Conservation (phyloP, 116 monocot species). For the Iris pallida region DNA sequence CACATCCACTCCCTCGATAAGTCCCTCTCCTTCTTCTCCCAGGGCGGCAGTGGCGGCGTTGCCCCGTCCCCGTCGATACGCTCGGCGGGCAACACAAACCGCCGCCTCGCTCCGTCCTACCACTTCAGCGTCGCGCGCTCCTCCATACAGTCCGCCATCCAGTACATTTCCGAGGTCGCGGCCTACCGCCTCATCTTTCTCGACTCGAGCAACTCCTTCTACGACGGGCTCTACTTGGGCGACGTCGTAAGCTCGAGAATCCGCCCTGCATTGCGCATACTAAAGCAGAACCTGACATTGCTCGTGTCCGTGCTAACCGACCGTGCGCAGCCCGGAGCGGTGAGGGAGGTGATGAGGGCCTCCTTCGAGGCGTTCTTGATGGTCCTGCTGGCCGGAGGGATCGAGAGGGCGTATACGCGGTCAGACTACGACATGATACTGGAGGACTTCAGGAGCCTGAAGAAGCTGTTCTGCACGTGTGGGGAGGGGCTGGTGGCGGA, state of each 20-base stretch:
- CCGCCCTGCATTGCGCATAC: constrained; percentile 48
- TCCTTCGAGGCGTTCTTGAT: constrained; percentile 81
- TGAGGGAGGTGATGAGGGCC: constrained; percentile 85
- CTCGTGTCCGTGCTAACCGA: constrained; percentile 49
- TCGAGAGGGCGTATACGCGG: constrained; percentile 48
- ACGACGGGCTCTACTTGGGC: constrained; percentile 57
- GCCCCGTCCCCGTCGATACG: background rate
- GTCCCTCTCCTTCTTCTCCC: constrained; percentile 51
- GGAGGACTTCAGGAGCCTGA: constrained; percentile 68
- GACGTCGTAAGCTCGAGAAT: constrained; percentile 49
- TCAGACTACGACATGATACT: constrained; percentile 51
- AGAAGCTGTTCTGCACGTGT: constrained; percentile 63
- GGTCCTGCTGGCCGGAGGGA: constrained; percentile 86
- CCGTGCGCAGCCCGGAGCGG: constrained; percentile 56
- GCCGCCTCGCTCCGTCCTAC: constrained; percentile 30
- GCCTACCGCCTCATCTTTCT: constrained; percentile 93
- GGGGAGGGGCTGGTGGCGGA: constrained; percentile 81
- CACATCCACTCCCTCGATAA: constrained; percentile 73
- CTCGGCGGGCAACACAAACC: constrained; percentile 8
- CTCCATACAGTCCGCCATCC: constrained; percentile 58
- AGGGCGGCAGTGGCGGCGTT: background rate
- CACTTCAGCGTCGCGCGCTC: constrained; percentile 50
- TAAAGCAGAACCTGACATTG: constrained; percentile 71
- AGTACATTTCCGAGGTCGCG: constrained; percentile 69
- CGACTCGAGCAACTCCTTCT: constrained; percentile 72